Evolutionary conservation across 2,329 filamentous ascomycete genomes (phyloP), one percentile per base, ranked within the genome.

Genomic region (Rachicladosporium sp.): DNA sequence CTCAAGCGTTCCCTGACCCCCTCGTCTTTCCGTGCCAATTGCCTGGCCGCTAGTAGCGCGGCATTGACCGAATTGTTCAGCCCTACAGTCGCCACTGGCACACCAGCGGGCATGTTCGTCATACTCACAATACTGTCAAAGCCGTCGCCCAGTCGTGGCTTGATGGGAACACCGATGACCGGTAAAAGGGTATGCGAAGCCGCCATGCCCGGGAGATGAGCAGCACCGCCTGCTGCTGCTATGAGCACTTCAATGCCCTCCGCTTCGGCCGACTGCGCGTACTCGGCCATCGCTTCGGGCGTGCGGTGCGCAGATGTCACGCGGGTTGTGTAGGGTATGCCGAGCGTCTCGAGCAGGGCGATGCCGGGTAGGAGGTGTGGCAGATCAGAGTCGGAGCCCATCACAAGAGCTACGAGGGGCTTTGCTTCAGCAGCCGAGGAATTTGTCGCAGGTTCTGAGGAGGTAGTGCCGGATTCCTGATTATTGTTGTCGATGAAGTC

Each of bases 301-400:
- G 68, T 71, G 37, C 68, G 63, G 53, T 71, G 68, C 0, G 85
- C 85, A 2, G 82, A 88, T 0, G 83, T 88, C 54, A 91, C 88
- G 52, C 76, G 76, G 10, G 77, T 70, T 5, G 80, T 74, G 62
- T 76, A 83, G 0, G 82, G 78, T 8, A 91, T 80, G n/a, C 66
- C 56, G 45, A 89, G 81, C n/a, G 74, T 68, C 40, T 73, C 66
- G 3, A 88, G 70, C 29, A 85, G 70, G 42, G 81, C 71, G 12
- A 86, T 65, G 1, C 74, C 81, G 0, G 73, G 72, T 44, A 70
- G 70, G 31, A 88, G 73, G 10, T 82, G 74, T 2, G 71, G 73
- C 15, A 87, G 70, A 54, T 88, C 82, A 7, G 79, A 84, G 63
- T 86, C 80, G 1, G 83, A 89, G 30, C 84, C 85, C 83, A 89